phyloP scores from a whole-genome alignment of 2,329 filamentous ascomycete species.

The Dothideomycetidae sp. region DNA sequence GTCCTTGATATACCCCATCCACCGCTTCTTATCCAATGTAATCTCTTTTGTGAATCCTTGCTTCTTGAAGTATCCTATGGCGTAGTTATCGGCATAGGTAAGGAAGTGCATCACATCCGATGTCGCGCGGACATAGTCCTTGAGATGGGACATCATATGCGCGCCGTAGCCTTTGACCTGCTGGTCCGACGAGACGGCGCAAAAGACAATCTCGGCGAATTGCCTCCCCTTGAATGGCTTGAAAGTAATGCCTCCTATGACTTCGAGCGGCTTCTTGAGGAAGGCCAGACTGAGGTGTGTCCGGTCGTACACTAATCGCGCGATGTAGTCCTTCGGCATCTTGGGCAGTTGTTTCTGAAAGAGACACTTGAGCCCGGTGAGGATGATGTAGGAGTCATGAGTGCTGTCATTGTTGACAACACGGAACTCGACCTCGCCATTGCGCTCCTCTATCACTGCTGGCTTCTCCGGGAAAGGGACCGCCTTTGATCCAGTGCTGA shows the following conservation, averaged over 20 bases:
- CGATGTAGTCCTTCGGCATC: conserved; percentile 99
- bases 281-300: conserved; percentile 95
- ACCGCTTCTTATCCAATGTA: conserved; percentile 72
- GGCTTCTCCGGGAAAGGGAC: conserved; percentile 90
- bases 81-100: conserved; percentile 97
- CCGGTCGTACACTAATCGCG: conserved; percentile 89
- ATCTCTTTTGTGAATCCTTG: conserved; percentile 99
- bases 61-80: conserved; percentile 98
- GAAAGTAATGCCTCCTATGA: conserved; percentile 77
- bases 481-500: conserved; percentile 20
- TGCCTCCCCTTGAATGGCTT: conserved; percentile 80
- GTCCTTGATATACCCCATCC: conserved; percentile 99
- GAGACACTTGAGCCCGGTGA: conserved; percentile 92
- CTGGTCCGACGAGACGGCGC: conserved; percentile 91
- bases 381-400: conserved; percentile 77
- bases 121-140: conserved; percentile 95
- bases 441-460: conserved; percentile 83
- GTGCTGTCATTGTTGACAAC: conserved; percentile 94
- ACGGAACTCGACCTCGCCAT: conserved; percentile 88
- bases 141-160: conserved; percentile 94
- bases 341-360: conserved; percentile 98
- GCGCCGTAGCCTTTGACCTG: conserved; percentile 98
- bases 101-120: conserved; percentile 97
- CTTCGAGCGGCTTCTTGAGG: conserved; percentile 56
- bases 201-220: conserved; percentile 98